These are phyloP conservation scores for Acanthamoeba castellanii DNA, from an alignment of 208 protist species.

Conservation along the genomic window DNA sequence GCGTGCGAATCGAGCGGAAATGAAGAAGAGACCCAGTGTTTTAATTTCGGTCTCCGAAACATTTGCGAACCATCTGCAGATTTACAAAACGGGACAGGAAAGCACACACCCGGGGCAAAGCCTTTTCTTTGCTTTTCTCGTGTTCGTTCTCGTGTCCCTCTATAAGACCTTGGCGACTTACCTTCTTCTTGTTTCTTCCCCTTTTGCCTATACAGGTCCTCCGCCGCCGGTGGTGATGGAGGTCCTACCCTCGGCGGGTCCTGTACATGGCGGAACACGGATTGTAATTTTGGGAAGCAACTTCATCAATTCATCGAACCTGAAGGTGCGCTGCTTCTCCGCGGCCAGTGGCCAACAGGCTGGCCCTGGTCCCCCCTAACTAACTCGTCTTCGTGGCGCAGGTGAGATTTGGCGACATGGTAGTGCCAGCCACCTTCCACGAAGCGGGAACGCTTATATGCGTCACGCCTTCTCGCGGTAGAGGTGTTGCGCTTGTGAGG, in stretches of 20 bases:
- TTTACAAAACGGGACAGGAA: conserved; percentile 7
- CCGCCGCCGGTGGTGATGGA: conserved; percentile 81
- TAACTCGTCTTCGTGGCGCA: not conserved
- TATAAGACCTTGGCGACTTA: not conserved
- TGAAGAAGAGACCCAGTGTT: not conserved
- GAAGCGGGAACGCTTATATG: conserved; percentile 84
- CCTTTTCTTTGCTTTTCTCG: not conserved
- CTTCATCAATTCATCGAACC: conserved; percentile 80
- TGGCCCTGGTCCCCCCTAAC: not conserved
- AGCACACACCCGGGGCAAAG: not conserved
- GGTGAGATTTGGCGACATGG: conserved; percentile 75
- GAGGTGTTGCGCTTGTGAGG: conserved; percentile 65
- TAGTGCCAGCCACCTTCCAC: conserved; percentile 74
- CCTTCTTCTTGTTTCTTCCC: not conserved
- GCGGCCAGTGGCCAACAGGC: conserved; percentile 13
- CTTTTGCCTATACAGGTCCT: conserved; percentile 65
- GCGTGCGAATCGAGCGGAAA: too few species aligned
- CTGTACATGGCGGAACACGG: conserved; percentile 71
- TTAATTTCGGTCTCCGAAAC: too few species aligned
- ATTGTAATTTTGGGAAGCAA: conserved; percentile 85
- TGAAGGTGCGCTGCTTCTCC: conserved; percentile 58
- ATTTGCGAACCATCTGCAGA: not conserved
- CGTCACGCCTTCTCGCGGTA: conserved; percentile 48
- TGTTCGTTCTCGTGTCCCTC: not conserved
- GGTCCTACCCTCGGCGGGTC: conserved; percentile 77